Percentiles rank a stretch among this genome's conserved stretches.
These are phyloP conservation scores for Conoideocrella luteorostrata DNA, from an alignment of 2,329 filamentous ascomycete genomes.

Conservation along the genomic window DNA sequence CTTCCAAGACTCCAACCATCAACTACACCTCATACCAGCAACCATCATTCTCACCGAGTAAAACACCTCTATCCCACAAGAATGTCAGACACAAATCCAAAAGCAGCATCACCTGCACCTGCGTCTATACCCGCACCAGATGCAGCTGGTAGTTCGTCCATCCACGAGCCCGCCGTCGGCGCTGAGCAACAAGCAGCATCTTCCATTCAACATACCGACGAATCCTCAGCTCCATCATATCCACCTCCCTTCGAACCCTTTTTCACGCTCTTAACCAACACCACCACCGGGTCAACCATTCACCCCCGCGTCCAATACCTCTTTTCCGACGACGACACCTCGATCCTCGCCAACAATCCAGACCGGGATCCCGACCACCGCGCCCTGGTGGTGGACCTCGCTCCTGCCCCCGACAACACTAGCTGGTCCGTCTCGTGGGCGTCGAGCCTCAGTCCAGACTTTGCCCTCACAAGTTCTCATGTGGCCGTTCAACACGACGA, in stretches of 20 bases:
- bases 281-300: constrained; percentile 63
- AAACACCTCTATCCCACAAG: no score
- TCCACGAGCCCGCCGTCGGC: neutral
- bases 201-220: neutral
- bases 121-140: no score
- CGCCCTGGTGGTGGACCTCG: constrained; percentile 51
- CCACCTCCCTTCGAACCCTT: constrained; percentile 60
- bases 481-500: constrained; percentile 35
- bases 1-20: no score
- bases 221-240: constrained; percentile 2
- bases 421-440: constrained; percentile 57
- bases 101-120: neutral
- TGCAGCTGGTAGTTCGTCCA: no score
- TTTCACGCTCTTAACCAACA: constrained; percentile 79
- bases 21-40: neutral
- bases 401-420: constrained; percentile 29
- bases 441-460: constrained; percentile 66
- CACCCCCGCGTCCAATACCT: constrained; percentile 89
- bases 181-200: neutral
- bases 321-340: constrained; percentile 85
- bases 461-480: constrained; percentile 50
- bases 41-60: neutral
- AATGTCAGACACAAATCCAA: constrained; percentile 3
- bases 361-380: constrained; percentile 34
- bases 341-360: constrained; percentile 60